phyloP scores from a whole-genome alignment of 441 rosid species.

The Cnidoscolus chayamansa region DNA sequence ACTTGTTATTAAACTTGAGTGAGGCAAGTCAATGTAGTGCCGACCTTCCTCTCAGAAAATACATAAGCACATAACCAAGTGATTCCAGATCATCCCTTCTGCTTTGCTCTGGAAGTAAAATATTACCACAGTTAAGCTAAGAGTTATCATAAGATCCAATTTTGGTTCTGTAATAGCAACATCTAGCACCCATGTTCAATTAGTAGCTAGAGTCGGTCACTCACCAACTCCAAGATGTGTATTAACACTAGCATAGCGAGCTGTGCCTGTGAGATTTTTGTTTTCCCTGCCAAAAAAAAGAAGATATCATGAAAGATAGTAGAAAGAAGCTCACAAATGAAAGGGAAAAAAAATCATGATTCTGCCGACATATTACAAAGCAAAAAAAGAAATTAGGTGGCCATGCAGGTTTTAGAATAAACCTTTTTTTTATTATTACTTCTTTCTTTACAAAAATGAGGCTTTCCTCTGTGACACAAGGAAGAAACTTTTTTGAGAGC shows the following conservation, averaged over 20 bases:
- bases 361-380: neutral
- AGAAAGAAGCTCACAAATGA: slow-evolving; percentile 15
- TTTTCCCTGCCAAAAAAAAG: slow-evolving; percentile 54
- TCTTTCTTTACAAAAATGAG: neutral
- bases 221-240: slow-evolving; percentile 88
- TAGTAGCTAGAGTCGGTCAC: slow-evolving; percentile 25
- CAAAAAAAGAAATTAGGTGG: neutral
- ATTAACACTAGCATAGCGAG: slow-evolving; percentile 88
- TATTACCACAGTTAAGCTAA: slow-evolving; percentile 8
- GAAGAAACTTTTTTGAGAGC: neutral
- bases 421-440: too few species aligned
- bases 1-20: slow-evolving; percentile 13
- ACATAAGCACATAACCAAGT: slow-evolving; percentile 86
- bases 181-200: slow-evolving; percentile 16
- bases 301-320: slow-evolving; percentile 8
- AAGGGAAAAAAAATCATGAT: slow-evolving; percentile 3
- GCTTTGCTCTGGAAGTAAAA: slow-evolving; percentile 63
- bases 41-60: slow-evolving; percentile 88
- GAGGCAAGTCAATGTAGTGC: slow-evolving; percentile 4
- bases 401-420: neutral
- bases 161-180: neutral
- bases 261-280: slow-evolving; percentile 88
- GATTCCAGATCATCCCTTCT: slow-evolving; percentile 93
- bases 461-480: neutral
- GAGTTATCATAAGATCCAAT: neutral